Percentiles rank a stretch among this genome's conserved stretches.
Conservation (phyloP, 306 rosid species). For the Quercus suber region DNA sequence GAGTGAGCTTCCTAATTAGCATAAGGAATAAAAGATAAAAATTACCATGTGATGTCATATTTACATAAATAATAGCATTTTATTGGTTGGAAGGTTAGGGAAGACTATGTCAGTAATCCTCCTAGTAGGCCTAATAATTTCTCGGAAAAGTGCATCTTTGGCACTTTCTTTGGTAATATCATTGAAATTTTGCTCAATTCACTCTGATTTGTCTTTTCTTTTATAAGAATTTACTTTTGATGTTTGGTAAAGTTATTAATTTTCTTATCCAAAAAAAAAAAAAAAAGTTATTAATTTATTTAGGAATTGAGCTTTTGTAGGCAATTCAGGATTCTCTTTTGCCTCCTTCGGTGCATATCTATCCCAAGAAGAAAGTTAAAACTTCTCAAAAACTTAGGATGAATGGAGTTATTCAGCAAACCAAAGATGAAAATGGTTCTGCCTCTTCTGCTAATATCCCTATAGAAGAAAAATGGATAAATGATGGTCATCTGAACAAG, state of each 20-base stretch:
- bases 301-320: slow-evolving; percentile 40
- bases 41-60: too few species aligned
- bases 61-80: too few species aligned
- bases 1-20: too few species aligned
- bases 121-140: too few species aligned
- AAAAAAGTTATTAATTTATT: background rate
- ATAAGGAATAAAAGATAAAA: too few species aligned
- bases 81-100: too few species aligned
- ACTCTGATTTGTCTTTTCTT: background rate
- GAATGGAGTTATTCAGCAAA: slow-evolving; percentile 51
- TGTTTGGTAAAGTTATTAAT: background rate
- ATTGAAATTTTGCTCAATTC: background rate
- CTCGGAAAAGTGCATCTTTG: background rate
- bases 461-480: slow-evolving; percentile 21
- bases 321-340: slow-evolving; percentile 74
- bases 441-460: slow-evolving; percentile 29
- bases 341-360: slow-evolving; percentile 74
- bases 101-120: too few species aligned
- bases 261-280: too few species aligned
- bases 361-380: slow-evolving; percentile 52
- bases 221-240: background rate
- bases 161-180: background rate
- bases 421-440: slow-evolving; percentile 26
- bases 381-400: slow-evolving; percentile 37
- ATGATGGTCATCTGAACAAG: slow-evolving; percentile 30